phyloP scores from a whole-genome alignment of 805 yeast genomes.

The Ascoidea rubescens region DNA sequence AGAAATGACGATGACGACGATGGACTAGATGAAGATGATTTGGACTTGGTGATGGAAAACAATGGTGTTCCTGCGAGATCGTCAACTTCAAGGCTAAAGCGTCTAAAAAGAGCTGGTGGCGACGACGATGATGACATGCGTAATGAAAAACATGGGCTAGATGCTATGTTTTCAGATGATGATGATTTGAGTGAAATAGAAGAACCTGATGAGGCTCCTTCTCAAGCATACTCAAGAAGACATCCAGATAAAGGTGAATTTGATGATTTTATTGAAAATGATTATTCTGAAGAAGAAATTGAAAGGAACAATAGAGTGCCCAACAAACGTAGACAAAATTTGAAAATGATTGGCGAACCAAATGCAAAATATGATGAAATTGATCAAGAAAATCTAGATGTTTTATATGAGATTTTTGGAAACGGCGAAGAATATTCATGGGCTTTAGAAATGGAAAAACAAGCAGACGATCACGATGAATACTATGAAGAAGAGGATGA shows the following conservation, averaged over 20 bases:
- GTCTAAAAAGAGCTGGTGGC: slow-evolving; percentile 63
- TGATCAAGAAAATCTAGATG: slow-evolving; percentile 85
- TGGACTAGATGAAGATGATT: slow-evolving; percentile 86
- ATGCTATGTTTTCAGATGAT: slow-evolving; percentile 61
- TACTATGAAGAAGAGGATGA: slow-evolving; percentile 30
- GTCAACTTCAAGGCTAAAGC: slow-evolving; percentile 43
- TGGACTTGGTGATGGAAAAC: slow-evolving; percentile 82
- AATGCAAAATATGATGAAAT: slow-evolving; percentile 32
- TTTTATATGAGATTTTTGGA: slow-evolving; percentile 89
- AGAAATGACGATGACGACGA: slow-evolving; percentile 42
- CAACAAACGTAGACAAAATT: slow-evolving; percentile 28
- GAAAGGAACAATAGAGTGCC: slow-evolving; percentile 30
- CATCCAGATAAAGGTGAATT: slow-evolving; percentile 57
- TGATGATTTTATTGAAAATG: slow-evolving; percentile 96
- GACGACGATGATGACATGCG: slow-evolving; percentile 21
- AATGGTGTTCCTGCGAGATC: slow-evolving; percentile 44
- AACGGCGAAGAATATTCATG: slow-evolving; percentile 96
- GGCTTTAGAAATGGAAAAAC: slow-evolving; percentile 87
- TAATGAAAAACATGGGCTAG: slow-evolving; percentile 27
- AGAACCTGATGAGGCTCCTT: slow-evolving; percentile 20
- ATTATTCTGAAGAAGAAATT: slow-evolving; percentile 70
- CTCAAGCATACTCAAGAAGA: slow-evolving; percentile 17
- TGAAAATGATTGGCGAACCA: slow-evolving; percentile 22
- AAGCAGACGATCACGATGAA: slow-evolving; percentile 42
- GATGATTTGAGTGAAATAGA: slow-evolving; percentile 25